Evolutionary conservation across 305 asterid genomes (phyloP), one percentile per base, ranked within the genome.

Genomic region (Fraxinus sp.): DNA sequence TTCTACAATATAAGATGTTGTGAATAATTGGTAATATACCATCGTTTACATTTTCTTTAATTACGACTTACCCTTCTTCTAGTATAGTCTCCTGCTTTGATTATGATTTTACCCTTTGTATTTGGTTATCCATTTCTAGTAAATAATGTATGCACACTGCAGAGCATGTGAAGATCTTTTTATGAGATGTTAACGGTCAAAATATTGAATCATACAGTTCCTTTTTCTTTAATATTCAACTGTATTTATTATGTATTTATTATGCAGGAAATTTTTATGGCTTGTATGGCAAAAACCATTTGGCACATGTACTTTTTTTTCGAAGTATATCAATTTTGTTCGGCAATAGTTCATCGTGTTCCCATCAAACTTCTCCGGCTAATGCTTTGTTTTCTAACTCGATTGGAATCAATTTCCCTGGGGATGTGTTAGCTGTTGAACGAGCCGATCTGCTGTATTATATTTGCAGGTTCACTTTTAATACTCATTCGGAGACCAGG

Each of bases 401-500:
- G 75, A 79, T 92, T 79, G 97, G 90, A 68, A 89, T 88, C 86
- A 46, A 13, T 46, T 46, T 46, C 6, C 5, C 0, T 35, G 7
- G 87, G 39, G 39, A 35, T 35, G 7, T 6, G 39, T 35, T 35
- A 35, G 41, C 97, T 11, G 87, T 89, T 88, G 95, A 95, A 84
- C 94, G 93, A 81, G 94, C 94, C 57, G 78, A 91, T 76, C 85
- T 91, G 78, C 92, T 95, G 70, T 93, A 92, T 82, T 84, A 85
- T 84, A 85, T 93, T 78, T 94, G 94, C 88, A 90, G 92, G 92
- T 87, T 93, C 88, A 57, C 87, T 82, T 87, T 95, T 82, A 90
- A 87, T 84, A 85, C 89, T 84, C 76, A 80, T 89, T 89, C 86
- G 79, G 64, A 81, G 85, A 82, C 94, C 86, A 90, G 97, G 97